Percentiles rank a stretch among this genome's conserved stretches.
These are phyloP conservation scores for Pseudovirgaria hyperparasitica DNA, from an alignment of 2,329 filamentous ascomycete genomes.

Conservation along the genomic window DNA sequence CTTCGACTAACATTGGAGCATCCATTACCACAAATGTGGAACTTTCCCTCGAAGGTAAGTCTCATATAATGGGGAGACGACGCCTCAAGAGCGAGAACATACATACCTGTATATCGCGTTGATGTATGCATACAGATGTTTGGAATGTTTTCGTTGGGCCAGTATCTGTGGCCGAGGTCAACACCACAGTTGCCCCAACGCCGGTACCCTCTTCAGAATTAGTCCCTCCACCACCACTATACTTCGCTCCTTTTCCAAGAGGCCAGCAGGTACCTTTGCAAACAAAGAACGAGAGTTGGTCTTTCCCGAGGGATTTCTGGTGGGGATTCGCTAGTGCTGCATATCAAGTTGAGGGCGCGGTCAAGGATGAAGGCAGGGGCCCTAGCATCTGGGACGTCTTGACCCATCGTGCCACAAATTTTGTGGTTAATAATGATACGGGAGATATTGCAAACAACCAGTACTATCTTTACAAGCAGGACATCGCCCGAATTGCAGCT, in stretches of 20 bases:
- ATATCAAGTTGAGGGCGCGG: constrained; percentile 33
- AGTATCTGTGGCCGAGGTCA: constrained; percentile 10
- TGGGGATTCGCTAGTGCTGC: constrained; percentile 31
- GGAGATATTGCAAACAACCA: constrained; percentile 39
- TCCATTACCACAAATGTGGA: constrained; percentile 7
- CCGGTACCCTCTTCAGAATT: constrained; percentile 21
- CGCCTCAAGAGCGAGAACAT: background rate
- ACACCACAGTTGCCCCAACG: constrained; percentile 15
- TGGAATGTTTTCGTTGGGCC: constrained; percentile 14
- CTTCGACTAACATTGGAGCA: too few species aligned
- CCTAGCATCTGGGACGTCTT: constrained; percentile 28
- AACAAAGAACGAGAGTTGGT: constrained; percentile 15
- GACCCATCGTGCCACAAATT: constrained; percentile 15
- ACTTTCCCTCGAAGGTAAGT: constrained; percentile 8
- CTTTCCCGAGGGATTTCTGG: constrained; percentile 22
- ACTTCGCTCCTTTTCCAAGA: constrained; percentile 18
- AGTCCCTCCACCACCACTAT: constrained; percentile 19
- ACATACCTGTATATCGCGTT: background rate
- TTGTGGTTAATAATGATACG: constrained; percentile 18
- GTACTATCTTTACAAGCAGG: constrained; percentile 39
- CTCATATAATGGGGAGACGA: background rate
- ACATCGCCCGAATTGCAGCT: constrained; percentile 23
- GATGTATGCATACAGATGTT: constrained; percentile 5
- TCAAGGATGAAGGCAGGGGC: constrained; percentile 26
- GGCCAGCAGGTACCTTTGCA: constrained; percentile 17